Evolutionary conservation across 2,329 filamentous ascomycete species (phyloP).

Genomic region (Leptographium radiaticola): DNA sequence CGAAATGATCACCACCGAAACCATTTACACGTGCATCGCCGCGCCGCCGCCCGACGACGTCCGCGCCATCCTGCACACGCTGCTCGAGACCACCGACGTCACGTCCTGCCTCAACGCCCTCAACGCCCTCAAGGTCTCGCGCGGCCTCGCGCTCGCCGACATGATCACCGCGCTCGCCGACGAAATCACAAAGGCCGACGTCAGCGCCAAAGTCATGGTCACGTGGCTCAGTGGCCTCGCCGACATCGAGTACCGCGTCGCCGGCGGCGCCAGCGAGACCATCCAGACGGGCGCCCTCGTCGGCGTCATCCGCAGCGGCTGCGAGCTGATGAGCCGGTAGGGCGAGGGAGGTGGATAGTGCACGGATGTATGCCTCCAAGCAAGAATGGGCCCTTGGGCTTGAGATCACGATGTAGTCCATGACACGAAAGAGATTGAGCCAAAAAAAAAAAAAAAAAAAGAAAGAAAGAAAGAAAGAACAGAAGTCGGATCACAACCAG

Average conservation of each 20-base stretch:
- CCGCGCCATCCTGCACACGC: constrained; percentile 66
- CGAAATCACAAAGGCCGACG: constrained; percentile 69
- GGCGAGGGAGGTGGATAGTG: no score
- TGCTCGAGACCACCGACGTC: constrained; percentile 76
- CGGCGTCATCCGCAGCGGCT: constrained; percentile 75
- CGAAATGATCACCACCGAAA: constrained; percentile 74
- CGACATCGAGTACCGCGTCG: constrained; percentile 83
- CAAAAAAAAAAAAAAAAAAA: no score
- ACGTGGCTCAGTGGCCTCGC: constrained; percentile 85
- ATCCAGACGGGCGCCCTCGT: constrained; percentile 91
- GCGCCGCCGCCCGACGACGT: constrained; percentile 87
- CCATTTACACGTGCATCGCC: constrained; percentile 95
- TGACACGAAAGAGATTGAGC: no score
- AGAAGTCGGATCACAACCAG: no score
- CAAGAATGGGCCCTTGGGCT: no score
- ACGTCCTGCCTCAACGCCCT: constrained; percentile 80
- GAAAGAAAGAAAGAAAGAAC: no score
- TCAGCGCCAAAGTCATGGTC: constrained; percentile 75
- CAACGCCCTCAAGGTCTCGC: constrained; percentile 71
- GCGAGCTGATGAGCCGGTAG: constrained; percentile 46
- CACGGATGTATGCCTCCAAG: no score
- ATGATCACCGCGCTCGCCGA: constrained; percentile 81
- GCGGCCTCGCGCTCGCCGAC: constrained; percentile 83
- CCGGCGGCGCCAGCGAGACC: constrained; percentile 72
- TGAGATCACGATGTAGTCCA: no score